These are phyloP conservation scores for Elaphomyces granulatus DNA, from an alignment of 495 filamentous ascomycete genomes.

Conservation along the genomic window DNA sequence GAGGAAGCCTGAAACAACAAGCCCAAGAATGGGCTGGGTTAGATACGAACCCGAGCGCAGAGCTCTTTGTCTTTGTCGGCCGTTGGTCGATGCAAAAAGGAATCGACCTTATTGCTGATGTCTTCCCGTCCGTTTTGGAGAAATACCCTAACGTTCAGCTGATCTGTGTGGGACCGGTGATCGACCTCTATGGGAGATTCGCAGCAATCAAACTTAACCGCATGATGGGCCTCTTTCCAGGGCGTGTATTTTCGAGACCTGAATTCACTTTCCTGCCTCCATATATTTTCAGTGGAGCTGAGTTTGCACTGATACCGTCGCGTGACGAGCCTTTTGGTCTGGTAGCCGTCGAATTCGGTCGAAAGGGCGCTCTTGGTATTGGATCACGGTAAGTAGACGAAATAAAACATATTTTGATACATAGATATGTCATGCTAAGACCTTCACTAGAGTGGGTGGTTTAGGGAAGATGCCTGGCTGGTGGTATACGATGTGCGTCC, in stretches of 20 bases:
- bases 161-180: constrained; percentile 49
- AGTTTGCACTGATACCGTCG: constrained; percentile 58
- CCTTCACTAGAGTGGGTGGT: constrained; percentile 27
- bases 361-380: constrained; percentile 57
- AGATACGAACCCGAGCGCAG: constrained; percentile 41
- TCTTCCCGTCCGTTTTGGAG: constrained; percentile 48
- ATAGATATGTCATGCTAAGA: not conserved
- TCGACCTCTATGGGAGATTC: constrained; percentile 56
- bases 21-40: constrained; percentile 56
- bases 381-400: constrained; percentile 30
- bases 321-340: constrained; percentile 59
- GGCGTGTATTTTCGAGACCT: constrained; percentile 52
- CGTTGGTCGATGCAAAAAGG: constrained; percentile 61
- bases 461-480: constrained; percentile 59
- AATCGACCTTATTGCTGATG: constrained; percentile 54
- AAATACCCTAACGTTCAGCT: constrained; percentile 46
- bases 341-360: constrained; percentile 59
- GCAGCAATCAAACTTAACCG: constrained; percentile 51
- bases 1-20: constrained; percentile 36
- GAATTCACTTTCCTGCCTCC: constrained; percentile 56
- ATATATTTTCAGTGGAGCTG: constrained; percentile 57
- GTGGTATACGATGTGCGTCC: constrained; percentile 44
- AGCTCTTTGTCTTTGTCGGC: constrained; percentile 57
- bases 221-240: constrained; percentile 49
- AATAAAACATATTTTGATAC: not conserved